Conservation (phyloP, 805 yeast species). For the Teunomyces lycoperdinae region DNA sequence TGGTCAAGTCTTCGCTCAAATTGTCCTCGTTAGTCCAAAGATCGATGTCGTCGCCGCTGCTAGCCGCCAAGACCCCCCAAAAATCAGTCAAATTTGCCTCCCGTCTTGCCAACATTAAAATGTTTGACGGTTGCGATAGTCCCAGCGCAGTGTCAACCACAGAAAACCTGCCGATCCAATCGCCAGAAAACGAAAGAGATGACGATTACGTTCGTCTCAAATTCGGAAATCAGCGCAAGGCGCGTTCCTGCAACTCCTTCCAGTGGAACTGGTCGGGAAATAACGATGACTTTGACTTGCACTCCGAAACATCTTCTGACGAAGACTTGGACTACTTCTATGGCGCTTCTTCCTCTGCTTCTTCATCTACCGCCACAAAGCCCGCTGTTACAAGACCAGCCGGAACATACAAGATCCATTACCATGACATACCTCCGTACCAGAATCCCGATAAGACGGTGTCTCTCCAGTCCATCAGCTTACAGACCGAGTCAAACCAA, state of each 20-base stretch:
- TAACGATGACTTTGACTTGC: slow-evolving; percentile 16
- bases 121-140: slow-evolving; percentile 57
- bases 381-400: not conserved
- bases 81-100: slow-evolving; percentile 67
- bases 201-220: slow-evolving; percentile 6
- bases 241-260: slow-evolving; percentile 20
- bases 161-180: slow-evolving; percentile 48
- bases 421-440: slow-evolving; percentile 11
- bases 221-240: not conserved
- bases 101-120: slow-evolving; percentile 58
- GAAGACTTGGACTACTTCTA: slow-evolving; percentile 13
- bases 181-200: slow-evolving; percentile 19
- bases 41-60: slow-evolving; percentile 26
- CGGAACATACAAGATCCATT: slow-evolving; percentile 13
- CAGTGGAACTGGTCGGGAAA: slow-evolving; percentile 21
- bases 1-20: slow-evolving; percentile 24
- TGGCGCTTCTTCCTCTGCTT: not conserved
- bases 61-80: slow-evolving; percentile 8
- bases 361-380: no score
- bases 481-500: slow-evolving; percentile 11
- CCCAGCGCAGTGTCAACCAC: slow-evolving; percentile 60
- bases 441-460: slow-evolving; percentile 18
- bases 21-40: slow-evolving; percentile 18
- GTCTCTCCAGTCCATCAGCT: slow-evolving; percentile 35
- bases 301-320: slow-evolving; percentile 21